phyloP scores from a whole-genome alignment of 345 rosid species.

The Brassica juncea region DNA sequence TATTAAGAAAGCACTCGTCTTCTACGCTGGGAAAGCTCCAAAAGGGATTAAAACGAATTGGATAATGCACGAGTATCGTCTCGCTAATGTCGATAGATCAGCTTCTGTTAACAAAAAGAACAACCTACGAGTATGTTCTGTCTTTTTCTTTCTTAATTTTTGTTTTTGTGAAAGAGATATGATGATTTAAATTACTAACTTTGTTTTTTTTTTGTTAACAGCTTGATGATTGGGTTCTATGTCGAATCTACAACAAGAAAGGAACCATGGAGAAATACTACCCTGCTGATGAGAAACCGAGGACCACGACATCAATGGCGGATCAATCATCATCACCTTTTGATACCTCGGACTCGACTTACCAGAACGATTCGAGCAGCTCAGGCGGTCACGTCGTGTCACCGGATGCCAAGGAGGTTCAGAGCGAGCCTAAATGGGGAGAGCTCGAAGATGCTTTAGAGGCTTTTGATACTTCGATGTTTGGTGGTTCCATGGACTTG shows the following conservation, averaged over 20 bases:
- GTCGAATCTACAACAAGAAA: constrained; percentile 89
- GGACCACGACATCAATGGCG: constrained; percentile 22
- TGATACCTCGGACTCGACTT: constrained; percentile 68
- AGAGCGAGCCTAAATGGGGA: constrained; percentile 60
- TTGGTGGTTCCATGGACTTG: constrained; percentile 41
- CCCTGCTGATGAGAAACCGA: constrained; percentile 33
- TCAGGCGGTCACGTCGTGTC: constrained; percentile 81
- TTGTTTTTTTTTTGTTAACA: constrained; percentile 32
- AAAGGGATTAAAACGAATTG: constrained; percentile 85
- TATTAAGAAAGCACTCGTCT: constrained; percentile 85
- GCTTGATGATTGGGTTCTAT: constrained; percentile 92
- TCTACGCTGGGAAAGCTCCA: constrained; percentile 91
- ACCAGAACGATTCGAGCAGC: constrained; percentile 64
- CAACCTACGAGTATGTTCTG: constrained; percentile 61
- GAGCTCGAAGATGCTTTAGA: constrained; percentile 25
- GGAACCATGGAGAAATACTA: constrained; percentile 66
- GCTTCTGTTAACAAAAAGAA: constrained; percentile 56
- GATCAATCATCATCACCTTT: constrained; percentile 32
- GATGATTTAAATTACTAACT: constrained; percentile 6
- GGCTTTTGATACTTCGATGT: constrained; percentile 44
- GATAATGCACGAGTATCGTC: constrained; percentile 99
- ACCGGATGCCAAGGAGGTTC: constrained; percentile 64
- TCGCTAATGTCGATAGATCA: constrained; percentile 81
- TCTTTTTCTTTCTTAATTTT: neutral
- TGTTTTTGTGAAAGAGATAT: neutral